Conservation (phyloP, 2,329 filamentous ascomycete species). For the Talaromyces sp. region DNA sequence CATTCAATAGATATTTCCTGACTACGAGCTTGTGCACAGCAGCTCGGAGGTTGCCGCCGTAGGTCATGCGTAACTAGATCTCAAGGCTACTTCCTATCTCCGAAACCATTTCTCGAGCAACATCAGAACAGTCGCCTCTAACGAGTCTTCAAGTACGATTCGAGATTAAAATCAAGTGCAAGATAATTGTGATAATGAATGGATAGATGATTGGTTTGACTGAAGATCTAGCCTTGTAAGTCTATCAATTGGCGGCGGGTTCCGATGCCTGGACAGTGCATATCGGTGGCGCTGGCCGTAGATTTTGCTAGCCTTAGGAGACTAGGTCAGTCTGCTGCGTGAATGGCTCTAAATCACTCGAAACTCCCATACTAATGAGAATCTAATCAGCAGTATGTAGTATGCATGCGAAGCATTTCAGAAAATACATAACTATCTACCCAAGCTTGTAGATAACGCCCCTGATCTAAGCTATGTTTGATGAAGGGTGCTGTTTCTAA, state of each 20-base stretch:
- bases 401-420: background rate
- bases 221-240: background rate
- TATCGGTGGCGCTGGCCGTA: background rate
- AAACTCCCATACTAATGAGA: background rate
- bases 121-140: background rate
- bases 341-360: background rate
- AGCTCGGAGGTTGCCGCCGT: background rate
- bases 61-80: background rate
- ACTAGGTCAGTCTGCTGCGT: background rate
- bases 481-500: background rate
- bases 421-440: background rate
- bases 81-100: background rate
- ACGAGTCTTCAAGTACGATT: background rate
- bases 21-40: background rate
- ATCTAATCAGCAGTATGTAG: background rate
- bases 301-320: background rate
- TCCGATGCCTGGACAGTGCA: background rate
- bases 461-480: background rate
- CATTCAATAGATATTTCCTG: background rate
- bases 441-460: background rate
- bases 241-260: constrained; percentile 5
- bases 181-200: constrained; percentile 2
- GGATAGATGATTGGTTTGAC: constrained; percentile 3
- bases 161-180: background rate
- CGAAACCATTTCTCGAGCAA: background rate